Base-by-base conservation (phyloP, 2,329 filamentous ascomycete species). In the Periconia sp. region DNA sequence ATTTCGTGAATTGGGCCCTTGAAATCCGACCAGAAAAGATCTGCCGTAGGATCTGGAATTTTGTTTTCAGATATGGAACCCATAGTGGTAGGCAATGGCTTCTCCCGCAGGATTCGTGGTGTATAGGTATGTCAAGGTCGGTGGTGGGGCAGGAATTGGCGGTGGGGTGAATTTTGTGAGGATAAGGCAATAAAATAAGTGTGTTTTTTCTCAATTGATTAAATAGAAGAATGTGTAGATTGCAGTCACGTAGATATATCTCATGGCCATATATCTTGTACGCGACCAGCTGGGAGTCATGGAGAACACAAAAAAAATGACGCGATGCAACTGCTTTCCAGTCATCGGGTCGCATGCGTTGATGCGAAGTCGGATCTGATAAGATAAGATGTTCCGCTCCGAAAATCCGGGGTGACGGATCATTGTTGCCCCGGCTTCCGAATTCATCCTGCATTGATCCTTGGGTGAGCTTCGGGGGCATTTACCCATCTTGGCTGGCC, bases 1-100 rank as follows among this genome's bases (percentile, higher is more conserved):
- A 86, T 84, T 53, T 90, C 84, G 64, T 91, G 86, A 62, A 92
- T 91, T 14, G 87, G 79, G 31, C 85, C 85, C 52, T 77, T 72
- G 69, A 84, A 90, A 67, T 81, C 82, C 43, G 81, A 81, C 87
- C 87, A 90, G 64, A 87, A 77, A 48, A 90, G 82, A 73, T 88
- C 84, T 48, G 77, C 75, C 0, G 86, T 88, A 44, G 88, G 87
- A 72, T 89, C 85, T 11, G 87, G 88, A 30, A 85, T 71, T 44
- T 62, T 55, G 45, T 58, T 54, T 23, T 57, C 50, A 14, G 58
- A 51, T 13, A 54, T 47, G 33, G 68, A 64, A 47, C 56, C 64
- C 70, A 73, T 73, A 52, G 60, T 62, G 46, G 62, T 57, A 54
- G 49, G 52, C 54, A 63, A 63, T 63, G 49, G 61, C 44, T 17